These are phyloP conservation scores for Globisporangium splendens DNA, from an alignment of 352 stramenopile species.

Conservation along the genomic window DNA sequence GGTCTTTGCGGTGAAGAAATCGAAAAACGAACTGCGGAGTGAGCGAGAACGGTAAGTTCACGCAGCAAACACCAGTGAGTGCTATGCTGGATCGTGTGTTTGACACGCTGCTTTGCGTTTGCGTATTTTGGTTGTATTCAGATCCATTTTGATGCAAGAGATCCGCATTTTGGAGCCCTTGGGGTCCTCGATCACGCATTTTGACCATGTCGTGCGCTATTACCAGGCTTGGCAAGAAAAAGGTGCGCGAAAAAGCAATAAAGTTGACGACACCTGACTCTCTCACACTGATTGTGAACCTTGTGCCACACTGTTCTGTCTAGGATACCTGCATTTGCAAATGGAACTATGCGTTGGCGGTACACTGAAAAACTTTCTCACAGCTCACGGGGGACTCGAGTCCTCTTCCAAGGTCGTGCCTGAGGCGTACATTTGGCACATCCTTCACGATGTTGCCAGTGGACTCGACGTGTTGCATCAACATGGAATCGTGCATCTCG, in stretches of 20 bases:
- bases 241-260: conserved; percentile 24
- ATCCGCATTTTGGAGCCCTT: conserved; percentile 53
- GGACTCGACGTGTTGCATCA: conserved; percentile 89
- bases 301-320: conserved; percentile 2
- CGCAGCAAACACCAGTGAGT: too few species aligned
- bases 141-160: conserved; percentile 59
- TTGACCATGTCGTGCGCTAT: conserved; percentile 91
- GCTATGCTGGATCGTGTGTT: too few species aligned
- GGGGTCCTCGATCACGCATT: conserved; percentile 28
- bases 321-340: conserved; percentile 91
- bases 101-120: too few species aligned
- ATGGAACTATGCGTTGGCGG: conserved; percentile 91
- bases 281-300: background rate
- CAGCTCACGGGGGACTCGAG: conserved; percentile 17
- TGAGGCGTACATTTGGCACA: conserved; percentile 66
- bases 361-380: conserved; percentile 79
- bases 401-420: conserved; percentile 18
- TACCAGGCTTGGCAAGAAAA: conserved; percentile 94
- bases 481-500: conserved; percentile 90
- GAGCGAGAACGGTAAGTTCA: conserved; percentile 57
- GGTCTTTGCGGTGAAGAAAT: conserved; percentile 80
- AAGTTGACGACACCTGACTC: background rate
- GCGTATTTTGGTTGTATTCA: too few species aligned
- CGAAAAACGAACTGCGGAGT: conserved; percentile 70
- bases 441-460: conserved; percentile 64